Evolutionary conservation across 2,329 filamentous ascomycete species (phyloP).

Genomic region (Beauveria sp.): DNA sequence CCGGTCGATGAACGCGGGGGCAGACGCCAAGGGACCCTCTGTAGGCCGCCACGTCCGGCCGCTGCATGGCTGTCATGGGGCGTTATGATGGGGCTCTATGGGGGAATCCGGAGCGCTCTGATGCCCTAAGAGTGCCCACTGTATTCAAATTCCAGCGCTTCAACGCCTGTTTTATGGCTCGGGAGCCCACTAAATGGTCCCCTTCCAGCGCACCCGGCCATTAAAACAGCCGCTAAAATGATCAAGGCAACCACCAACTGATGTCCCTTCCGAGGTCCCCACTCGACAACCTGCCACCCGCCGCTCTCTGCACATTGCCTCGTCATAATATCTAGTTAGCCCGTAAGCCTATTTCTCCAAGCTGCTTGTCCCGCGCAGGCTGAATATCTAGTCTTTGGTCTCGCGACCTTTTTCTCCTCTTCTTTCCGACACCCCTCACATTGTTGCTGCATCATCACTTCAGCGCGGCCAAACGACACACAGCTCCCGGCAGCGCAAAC

Average conservation of each 20-base stretch:
- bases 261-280: neutral
- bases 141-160: neutral
- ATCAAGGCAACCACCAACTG: neutral
- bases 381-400: neutral
- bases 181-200: no score
- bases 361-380: neutral
- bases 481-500: neutral
- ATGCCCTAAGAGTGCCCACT: neutral
- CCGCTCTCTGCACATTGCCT: neutral
- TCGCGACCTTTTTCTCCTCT: neutral
- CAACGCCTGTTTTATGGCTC: neutral
- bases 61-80: neutral
- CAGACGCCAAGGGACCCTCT: neutral
- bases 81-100: neutral
- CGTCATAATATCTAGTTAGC: neutral
- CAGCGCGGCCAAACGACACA: neutral
- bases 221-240: neutral
- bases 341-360: neutral
- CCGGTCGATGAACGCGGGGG: constrained; percentile 8
- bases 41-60: neutral
- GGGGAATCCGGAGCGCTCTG: neutral
- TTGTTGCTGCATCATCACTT: neutral
- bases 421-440: neutral
- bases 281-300: neutral
- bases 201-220: neutral